Evolutionary conservation across 1,284 basidiomycete genomes (phyloP), one percentile per base, ranked within the genome.

Genomic region (Grifola frondosa): DNA sequence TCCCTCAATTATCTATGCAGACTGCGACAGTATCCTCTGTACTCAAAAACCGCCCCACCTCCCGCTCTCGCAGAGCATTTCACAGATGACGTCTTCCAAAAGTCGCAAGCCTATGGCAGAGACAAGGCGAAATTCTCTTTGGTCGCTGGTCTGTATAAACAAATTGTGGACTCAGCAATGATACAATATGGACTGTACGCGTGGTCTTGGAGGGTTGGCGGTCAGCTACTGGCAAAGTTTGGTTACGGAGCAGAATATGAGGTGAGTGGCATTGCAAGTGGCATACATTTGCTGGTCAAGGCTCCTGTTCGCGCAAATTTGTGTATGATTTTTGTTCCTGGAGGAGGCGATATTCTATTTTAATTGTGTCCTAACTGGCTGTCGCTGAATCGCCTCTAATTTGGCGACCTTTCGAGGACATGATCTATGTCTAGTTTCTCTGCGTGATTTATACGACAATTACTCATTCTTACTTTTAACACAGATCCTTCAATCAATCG

Each of bases 121-220:
- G 91, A 96, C 76, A 97, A 98, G 69, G 87, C 93, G n/a, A 78
- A 80, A 57, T 96, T 90, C 65, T 78, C 81, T 1, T 69, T 97
- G 34, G 63, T 92, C 50, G 80, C 85, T 0, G 81, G 83, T 1
- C 52, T 94, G 43, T 81, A 85, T 63, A 83, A 83, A 59, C 88
- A 92, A 60, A 56, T 75, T 30, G 59, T 91, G 21, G 87, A 90
- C 50, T 87, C 85, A 12, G 61, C 68, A 6, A 67, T 95, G 66
- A 72, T 98, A 19, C 80, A 87, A 25, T 81, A 73, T 54, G 88
- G 88, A 3, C 75, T 88, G 37, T 93, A 91, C 60, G 80, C 91
- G 1, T 87, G 81, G 78, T 77, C 81, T 9, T 97, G 93, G 93
- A 66, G 61, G 2, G 57, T 67, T 12, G 74, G 82, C 2, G 88